phyloP scores from a whole-genome alignment of 2,329 filamentous ascomycete species.

The Calonectria pteridis region DNA sequence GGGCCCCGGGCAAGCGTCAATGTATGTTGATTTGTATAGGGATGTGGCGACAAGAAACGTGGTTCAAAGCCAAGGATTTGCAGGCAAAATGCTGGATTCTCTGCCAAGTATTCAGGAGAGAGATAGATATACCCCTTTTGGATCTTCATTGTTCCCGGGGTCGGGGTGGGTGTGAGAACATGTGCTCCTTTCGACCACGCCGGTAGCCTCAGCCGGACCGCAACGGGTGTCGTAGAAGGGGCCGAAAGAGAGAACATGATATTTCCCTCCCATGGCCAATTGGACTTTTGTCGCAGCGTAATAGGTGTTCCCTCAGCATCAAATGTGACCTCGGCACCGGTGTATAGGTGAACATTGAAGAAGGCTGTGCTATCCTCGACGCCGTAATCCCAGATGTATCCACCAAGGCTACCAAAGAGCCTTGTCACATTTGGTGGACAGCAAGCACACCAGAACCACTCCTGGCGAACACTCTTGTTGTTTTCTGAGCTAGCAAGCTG shows the following conservation, averaged over 20 bases:
- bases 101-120: conserved; percentile 52
- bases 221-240: conserved; percentile 39
- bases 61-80: conserved; percentile 59
- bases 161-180: conserved; percentile 51
- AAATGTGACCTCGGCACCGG: conserved; percentile 59
- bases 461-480: conserved; percentile 62
- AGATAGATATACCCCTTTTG: conserved; percentile 65
- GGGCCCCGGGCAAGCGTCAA: conserved; percentile 68
- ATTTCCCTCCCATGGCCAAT: conserved; percentile 70
- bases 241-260: conserved; percentile 59
- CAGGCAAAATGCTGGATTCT: conserved; percentile 52
- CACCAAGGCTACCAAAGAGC: conserved; percentile 67
- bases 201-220: conserved; percentile 65
- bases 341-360: conserved; percentile 69
- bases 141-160: conserved; percentile 26
- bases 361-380: conserved; percentile 45
- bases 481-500: conserved; percentile 67
- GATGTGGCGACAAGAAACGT: conserved; percentile 64
- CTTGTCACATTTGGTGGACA: conserved; percentile 72
- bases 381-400: conserved; percentile 66
- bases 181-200: conserved; percentile 58
- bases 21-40: conserved; percentile 67
- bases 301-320: conserved; percentile 50
- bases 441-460: conserved; percentile 72
- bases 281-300: conserved; percentile 54